phyloP scores from a whole-genome alignment of 208 protist species.

The Strigomonas oncopelti region DNA sequence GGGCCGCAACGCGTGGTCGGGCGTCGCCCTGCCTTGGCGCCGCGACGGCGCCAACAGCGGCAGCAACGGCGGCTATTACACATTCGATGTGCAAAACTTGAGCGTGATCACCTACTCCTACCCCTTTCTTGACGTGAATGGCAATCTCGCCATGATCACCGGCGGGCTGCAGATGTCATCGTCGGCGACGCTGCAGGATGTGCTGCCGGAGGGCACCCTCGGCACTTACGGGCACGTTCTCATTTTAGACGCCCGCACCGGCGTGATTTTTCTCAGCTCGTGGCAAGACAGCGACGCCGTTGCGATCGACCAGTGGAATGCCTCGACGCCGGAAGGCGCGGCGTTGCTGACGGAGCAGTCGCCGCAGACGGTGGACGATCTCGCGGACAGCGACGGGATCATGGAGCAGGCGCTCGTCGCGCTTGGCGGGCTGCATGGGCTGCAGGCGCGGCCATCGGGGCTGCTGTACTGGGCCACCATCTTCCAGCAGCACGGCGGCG shows the following conservation, averaged over 20 bases:
- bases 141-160: constrained; percentile 38
- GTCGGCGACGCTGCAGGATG: constrained; percentile 9
- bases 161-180: constrained; percentile 25
- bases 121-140: constrained; percentile 50
- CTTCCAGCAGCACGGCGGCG: constrained; percentile 7
- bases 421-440: constrained; percentile 18
- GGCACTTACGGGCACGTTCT: constrained; percentile 20
- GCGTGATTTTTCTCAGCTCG: constrained; percentile 38
- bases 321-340: background rate
- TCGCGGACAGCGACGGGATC: constrained; percentile 18
- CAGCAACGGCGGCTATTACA: constrained; percentile 16
- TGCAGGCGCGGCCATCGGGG: constrained; percentile 8
- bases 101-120: constrained; percentile 51
- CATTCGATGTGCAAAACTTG: constrained; percentile 17
- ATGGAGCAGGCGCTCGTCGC: constrained; percentile 22
- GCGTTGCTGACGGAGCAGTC: constrained; percentile 6
- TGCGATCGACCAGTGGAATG: constrained; percentile 46
- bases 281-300: constrained; percentile 17
- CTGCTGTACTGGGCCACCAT: constrained; percentile 9
- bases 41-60: background rate
- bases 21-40: constrained; percentile 40
- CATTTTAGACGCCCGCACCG: constrained; percentile 32
- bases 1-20: constrained; percentile 30
- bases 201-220: constrained; percentile 11
- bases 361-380: background rate